Percentiles rank a stretch among this genome's conserved stretches.
Conservation (phyloP, 179 eudicot species). For the Heliamphora pulchella region DNA sequence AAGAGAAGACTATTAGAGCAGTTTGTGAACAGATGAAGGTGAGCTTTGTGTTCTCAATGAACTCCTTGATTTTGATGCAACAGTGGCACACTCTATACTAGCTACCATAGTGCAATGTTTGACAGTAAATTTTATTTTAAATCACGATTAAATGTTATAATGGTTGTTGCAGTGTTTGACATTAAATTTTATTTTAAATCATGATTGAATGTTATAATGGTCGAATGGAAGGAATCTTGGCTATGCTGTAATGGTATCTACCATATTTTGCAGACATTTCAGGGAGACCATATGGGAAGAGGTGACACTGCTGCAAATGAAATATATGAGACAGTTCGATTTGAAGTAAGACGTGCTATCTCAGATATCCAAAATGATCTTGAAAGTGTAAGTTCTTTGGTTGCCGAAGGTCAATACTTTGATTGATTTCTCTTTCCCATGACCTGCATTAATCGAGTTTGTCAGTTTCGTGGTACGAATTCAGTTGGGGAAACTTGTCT, state of each 20-base stretch:
- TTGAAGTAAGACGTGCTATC: constrained; percentile 54
- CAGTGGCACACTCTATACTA: background rate
- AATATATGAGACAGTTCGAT: constrained; percentile 53
- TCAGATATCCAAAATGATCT: constrained; percentile 51
- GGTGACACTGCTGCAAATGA: constrained; percentile 30
- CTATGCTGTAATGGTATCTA: background rate
- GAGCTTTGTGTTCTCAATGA: constrained; percentile 12
- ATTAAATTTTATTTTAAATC: background rate
- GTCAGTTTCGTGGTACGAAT: background rate
- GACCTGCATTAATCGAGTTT: too few relatives aligned
- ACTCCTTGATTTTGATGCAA: constrained; percentile 6
- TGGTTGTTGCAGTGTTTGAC: background rate
- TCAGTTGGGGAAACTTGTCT: too few relatives aligned
- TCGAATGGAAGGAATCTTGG: background rate
- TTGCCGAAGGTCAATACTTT: background rate
- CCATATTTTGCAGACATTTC: constrained; percentile 18
- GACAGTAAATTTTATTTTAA: background rate
- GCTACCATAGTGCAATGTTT: background rate
- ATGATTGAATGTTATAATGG: background rate
- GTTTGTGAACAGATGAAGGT: constrained; percentile 60
- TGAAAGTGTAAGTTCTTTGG: constrained; percentile 32
- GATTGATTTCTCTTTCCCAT: background rate
- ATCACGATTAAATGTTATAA: background rate
- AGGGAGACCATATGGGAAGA: constrained; percentile 25
- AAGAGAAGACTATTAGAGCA: constrained; percentile 66